Conservation (phyloP, 805 yeast species). For the Saturnispora saitoi region DNA sequence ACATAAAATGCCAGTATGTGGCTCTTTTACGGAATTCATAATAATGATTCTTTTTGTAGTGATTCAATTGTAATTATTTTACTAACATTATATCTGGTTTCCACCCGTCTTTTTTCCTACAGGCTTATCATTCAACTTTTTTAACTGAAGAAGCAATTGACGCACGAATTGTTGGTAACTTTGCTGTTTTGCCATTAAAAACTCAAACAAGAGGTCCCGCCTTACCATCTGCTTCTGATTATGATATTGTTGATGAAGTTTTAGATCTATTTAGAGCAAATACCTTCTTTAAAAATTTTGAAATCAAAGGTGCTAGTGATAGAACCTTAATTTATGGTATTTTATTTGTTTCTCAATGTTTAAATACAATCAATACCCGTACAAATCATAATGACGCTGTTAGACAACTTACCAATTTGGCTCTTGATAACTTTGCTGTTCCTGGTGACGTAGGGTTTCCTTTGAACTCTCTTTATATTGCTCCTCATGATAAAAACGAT, state of each 20-base stretch:
- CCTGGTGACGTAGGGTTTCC: slow-evolving; percentile 98
- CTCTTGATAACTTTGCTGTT: slow-evolving; percentile 78
- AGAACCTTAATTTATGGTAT: slow-evolving; percentile 91
- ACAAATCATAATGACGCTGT: slow-evolving; percentile 51
- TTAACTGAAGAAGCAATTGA: slow-evolving; percentile 50
- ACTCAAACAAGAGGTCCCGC: slow-evolving; percentile 89
- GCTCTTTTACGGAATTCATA: not conserved
- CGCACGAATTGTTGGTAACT: slow-evolving; percentile 64
- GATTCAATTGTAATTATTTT: not conserved
- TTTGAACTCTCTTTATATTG: slow-evolving; percentile 64
- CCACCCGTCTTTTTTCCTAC: not conserved
- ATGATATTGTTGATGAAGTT: slow-evolving; percentile 88
- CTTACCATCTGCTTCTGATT: slow-evolving; percentile 63
- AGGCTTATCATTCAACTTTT: slow-evolving; percentile 77
- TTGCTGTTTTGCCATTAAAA: slow-evolving; percentile 76
- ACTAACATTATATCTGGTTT: not conserved
- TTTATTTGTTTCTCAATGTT: slow-evolving; percentile 77
- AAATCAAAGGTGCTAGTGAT: slow-evolving; percentile 92
- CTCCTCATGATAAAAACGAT: slow-evolving; percentile 69
- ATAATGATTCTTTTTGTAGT: not conserved
- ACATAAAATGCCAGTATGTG: not conserved
- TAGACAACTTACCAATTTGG: slow-evolving; percentile 67
- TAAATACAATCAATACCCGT: slow-evolving; percentile 47
- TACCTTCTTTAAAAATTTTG: slow-evolving; percentile 93
- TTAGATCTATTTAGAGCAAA: slow-evolving; percentile 91